A percentile compares a stretch with the other conserved stretches of the same genome.
Conservation (phyloP, 495 filamentous ascomycete species). For the Cudoniella acicularis region DNA sequence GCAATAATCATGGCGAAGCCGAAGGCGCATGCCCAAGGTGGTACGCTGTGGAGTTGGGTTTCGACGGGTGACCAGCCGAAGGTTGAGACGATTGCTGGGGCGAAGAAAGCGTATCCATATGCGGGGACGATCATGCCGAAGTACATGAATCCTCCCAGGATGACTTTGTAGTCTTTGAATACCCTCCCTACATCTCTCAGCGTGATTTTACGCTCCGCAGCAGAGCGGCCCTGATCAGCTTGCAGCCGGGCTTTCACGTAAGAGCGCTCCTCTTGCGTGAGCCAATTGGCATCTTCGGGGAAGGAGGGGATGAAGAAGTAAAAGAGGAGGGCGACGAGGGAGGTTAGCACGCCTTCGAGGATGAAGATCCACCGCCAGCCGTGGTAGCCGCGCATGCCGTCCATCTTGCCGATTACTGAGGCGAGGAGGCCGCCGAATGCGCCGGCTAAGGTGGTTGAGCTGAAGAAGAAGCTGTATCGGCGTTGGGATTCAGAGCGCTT, state of each 20-base stretch:
- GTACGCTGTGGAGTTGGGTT: conserved; percentile 80
- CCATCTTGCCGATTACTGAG: conserved; percentile 79
- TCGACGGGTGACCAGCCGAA: conserved; percentile 64
- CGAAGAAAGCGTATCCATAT: conserved; percentile 69
- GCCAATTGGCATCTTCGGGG: conserved; percentile 59
- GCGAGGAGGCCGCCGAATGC: conserved; percentile 86
- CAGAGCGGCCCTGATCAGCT: conserved; percentile 74
- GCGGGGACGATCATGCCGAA: conserved; percentile 85
- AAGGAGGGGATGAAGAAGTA: conserved; percentile 84
- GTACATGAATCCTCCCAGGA: conserved; percentile 83
- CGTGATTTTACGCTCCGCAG: conserved; percentile 60
- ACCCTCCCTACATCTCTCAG: conserved; percentile 61
- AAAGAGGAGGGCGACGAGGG: conserved; percentile 64
- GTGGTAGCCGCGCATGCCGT: conserved; percentile 60
- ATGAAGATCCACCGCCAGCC: conserved; percentile 89
- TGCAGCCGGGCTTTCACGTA: conserved; percentile 73
- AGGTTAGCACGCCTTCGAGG: conserved; percentile 71
- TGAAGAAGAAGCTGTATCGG: conserved; percentile 88
- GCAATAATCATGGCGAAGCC: conserved; percentile 73
- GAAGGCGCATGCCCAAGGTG: conserved; percentile 80
- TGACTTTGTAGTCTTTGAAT: conserved; percentile 69
- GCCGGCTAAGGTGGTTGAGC: conserved; percentile 74
- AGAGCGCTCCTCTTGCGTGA: conserved; percentile 68
- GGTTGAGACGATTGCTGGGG: conserved; percentile 68
- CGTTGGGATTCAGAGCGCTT: conserved; percentile 81